A percentile compares a stretch with the other conserved stretches of the same genome.
Conservation (phyloP, 306 rosid species). For the peach (Prunus persica) region DNA sequence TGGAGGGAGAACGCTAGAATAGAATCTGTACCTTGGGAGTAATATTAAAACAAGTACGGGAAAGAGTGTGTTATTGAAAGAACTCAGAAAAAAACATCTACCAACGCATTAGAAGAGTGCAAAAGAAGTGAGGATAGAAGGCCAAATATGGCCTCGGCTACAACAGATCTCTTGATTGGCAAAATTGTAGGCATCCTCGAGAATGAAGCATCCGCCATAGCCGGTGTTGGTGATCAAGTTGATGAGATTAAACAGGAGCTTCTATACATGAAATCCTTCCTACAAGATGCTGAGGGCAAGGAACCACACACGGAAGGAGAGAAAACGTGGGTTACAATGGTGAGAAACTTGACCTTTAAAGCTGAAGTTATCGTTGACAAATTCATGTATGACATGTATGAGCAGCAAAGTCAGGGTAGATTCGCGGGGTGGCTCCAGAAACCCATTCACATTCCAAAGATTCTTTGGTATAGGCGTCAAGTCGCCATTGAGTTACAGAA, state of each 20-base stretch:
- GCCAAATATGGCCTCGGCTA: background rate
- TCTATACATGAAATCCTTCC: background rate
- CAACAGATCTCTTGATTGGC: conserved; percentile 1
- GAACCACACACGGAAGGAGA: background rate
- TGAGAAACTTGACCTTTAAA: background rate
- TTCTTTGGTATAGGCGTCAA: background rate
- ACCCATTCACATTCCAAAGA: background rate
- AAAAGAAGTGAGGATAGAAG: no score
- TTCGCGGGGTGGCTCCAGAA: background rate
- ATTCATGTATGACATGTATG: background rate
- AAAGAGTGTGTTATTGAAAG: no score
- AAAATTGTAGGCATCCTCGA: background rate
- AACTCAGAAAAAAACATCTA: no score
- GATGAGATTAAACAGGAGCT: conserved; percentile 12
- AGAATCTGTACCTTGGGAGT: no score
- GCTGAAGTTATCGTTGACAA: conserved; percentile 11
- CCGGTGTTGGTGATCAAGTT: background rate
- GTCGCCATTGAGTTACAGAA: background rate
- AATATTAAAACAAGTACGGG: no score
- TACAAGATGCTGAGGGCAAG: background rate
- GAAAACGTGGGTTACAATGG: background rate
- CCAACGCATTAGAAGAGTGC: background rate
- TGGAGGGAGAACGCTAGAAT: no score
- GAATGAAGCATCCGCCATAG: background rate
- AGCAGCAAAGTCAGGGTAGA: background rate